Conservation (phyloP, 495 filamentous ascomycete species). For the Aspergillus nanangensis region DNA sequence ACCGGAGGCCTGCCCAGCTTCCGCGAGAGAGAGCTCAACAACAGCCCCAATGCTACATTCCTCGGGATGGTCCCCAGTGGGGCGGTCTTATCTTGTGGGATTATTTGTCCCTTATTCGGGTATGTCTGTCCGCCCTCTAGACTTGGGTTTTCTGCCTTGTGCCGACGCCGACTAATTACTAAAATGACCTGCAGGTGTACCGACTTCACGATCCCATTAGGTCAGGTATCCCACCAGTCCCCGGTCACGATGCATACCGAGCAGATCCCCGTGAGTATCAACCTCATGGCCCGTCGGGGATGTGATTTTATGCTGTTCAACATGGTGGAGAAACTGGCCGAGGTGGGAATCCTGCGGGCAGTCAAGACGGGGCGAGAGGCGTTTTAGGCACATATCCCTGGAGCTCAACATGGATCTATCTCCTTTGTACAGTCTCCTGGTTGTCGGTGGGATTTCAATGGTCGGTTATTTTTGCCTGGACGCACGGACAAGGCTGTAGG, state of each 20-base stretch:
- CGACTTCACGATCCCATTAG: not conserved
- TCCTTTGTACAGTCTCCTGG: too few relatives aligned
- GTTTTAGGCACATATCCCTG: too few relatives aligned
- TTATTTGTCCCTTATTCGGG: slow-evolving; percentile 5
- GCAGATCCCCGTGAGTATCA: not conserved
- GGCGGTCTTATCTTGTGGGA: not conserved
- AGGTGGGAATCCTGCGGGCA: not conserved
- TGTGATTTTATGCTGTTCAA: slow-evolving; percentile 5
- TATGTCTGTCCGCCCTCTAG: not conserved
- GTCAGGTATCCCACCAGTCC: not conserved
- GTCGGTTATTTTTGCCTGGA: too few relatives aligned
- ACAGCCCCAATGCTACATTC: slow-evolving; percentile 1
- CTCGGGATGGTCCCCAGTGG: not conserved
- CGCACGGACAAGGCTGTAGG: too few relatives aligned
- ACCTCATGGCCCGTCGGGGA: not conserved
- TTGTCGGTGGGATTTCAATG: too few relatives aligned
- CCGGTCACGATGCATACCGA: not conserved
- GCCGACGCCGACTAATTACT: too few relatives aligned
- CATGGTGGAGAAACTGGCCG: slow-evolving; percentile 1
- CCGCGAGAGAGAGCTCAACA: slow-evolving; percentile 3
- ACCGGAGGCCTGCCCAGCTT: slow-evolving; percentile 5
- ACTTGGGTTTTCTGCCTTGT: too few relatives aligned
- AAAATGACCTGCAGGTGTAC: not conserved
- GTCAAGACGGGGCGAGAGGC: not conserved
- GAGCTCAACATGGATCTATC: too few relatives aligned